phyloP scores from a whole-genome alignment of 371 early-diverging fungal genomes.

The Capillidium rhysosporum region DNA sequence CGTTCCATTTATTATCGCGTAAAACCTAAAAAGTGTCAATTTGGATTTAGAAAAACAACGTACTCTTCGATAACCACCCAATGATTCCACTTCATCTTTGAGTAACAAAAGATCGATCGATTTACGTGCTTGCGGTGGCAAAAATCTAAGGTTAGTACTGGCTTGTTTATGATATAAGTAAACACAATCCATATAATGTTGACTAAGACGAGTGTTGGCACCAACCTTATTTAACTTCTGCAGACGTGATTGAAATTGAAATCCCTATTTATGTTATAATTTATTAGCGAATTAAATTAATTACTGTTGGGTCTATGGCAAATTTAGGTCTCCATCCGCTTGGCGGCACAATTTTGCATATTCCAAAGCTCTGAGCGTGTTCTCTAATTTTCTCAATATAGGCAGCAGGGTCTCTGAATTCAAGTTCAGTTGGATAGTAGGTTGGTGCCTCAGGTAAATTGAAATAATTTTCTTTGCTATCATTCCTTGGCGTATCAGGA shows the following conservation, averaged over 20 bases:
- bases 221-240: conserved; percentile 84
- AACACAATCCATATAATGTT: conserved; percentile 80
- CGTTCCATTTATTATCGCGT: conserved; percentile 69
- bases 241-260: conserved; percentile 72
- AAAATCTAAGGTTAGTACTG: conserved; percentile 36
- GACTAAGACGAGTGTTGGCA: conserved; percentile 63
- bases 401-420: conserved; percentile 69
- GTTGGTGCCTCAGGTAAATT: conserved; percentile 51
- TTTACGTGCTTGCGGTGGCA: conserved; percentile 63
- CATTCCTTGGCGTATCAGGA: not conserved
- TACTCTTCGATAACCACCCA: conserved; percentile 65
- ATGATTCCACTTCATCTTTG: conserved; percentile 54
- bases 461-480: conserved; percentile 24
- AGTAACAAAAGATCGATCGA: conserved; percentile 71
- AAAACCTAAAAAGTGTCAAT: conserved; percentile 30
- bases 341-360: conserved; percentile 88
- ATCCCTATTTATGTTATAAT: conserved; percentile 26
- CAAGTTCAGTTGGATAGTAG: conserved; percentile 65
- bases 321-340: conserved; percentile 63
- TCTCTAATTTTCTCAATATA: conserved; percentile 67
- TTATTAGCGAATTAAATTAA: conserved; percentile 3
- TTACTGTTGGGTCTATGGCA: conserved; percentile 64
- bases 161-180: conserved; percentile 67
- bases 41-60: not conserved
- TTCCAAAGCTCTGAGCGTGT: conserved; percentile 63